phyloP scores from a whole-genome alignment of 768 basidiomycete species.

The Tephrocybe sp. region DNA sequence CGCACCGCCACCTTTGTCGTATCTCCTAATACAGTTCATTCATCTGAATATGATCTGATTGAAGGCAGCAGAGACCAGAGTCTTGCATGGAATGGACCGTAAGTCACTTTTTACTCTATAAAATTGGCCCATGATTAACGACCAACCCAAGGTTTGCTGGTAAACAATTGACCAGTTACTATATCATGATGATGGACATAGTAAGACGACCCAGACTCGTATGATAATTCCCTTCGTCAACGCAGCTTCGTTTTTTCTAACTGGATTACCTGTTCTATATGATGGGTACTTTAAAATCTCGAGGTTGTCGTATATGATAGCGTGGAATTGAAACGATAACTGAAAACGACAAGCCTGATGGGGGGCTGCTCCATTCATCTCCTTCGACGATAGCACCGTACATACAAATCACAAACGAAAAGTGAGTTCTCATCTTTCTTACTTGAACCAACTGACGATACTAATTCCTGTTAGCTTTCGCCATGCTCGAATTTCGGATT shows the following conservation, averaged over 20 bases:
- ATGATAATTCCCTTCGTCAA: neutral
- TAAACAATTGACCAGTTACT: neutral
- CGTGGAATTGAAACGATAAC: neutral
- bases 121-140: neutral
- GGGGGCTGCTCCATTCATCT: neutral
- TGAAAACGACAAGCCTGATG: neutral
- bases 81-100: neutral
- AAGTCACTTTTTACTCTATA: neutral
- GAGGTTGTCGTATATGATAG: neutral
- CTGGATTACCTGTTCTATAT: neutral
- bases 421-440: no score
- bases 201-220: neutral
- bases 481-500: no score
- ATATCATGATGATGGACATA: neutral
- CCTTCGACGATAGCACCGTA: neutral
- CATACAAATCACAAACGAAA: no score
- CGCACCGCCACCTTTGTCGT: neutral
- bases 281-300: neutral
- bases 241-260: neutral
- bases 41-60: neutral
- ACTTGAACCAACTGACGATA: no score
- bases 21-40: neutral
- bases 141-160: neutral
- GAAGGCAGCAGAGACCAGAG: neutral
- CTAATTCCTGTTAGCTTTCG: no score